Evolutionary conservation across 495 filamentous ascomycete species (phyloP), one percentile per base, ranked within the genome.

Genomic region (Hamigera avellanea): DNA sequence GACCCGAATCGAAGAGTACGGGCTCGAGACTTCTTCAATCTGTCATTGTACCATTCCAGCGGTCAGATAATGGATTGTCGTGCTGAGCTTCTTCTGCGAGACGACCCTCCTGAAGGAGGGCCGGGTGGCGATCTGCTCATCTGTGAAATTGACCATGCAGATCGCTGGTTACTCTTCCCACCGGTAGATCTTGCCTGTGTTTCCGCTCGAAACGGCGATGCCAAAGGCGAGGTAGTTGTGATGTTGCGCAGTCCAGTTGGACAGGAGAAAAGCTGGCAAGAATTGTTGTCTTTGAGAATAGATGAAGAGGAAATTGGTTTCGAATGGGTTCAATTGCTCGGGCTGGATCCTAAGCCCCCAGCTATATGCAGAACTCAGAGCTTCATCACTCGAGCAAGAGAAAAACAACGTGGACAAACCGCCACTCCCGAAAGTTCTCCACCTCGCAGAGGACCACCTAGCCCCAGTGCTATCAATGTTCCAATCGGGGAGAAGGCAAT

Each of bases 291-390:
- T 12, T 66, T 96, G 7, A 65, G 56, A 7, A 71, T 80, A 2
- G 75, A 79, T 32, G 78, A 83, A 48, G 76, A 85, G 32, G 79
- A 82, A 31, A 72, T 86, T 36, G 76, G 75, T n/a, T 59, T 69
- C 25, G 89, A 96, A 52, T 99, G 93, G 93, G 61, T 95, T 19
- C 66, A 81, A 23, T 80, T 95, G 62, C 56, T 99, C 16, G 85
- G 87, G 8, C 64, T 70, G 35, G 64, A 69, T 16, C 91, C 91
- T 19, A 57, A 83, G 27, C 89, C 91, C 19, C 88, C 87, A 8
- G 50, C 66, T 8, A 57, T 73, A 15, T 62, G 42, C 27, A 53
- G 66, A 46, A 62, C 57, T 32, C 65, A 64, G 46, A 73, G 69
- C 45, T 72, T 73, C 40, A 62, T 71, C 41, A 62, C 62, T 19